Evolutionary conservation across 768 basidiomycete genomes (phyloP), one percentile per base, ranked within the genome.

Genomic region (Tulasnella sp.): DNA sequence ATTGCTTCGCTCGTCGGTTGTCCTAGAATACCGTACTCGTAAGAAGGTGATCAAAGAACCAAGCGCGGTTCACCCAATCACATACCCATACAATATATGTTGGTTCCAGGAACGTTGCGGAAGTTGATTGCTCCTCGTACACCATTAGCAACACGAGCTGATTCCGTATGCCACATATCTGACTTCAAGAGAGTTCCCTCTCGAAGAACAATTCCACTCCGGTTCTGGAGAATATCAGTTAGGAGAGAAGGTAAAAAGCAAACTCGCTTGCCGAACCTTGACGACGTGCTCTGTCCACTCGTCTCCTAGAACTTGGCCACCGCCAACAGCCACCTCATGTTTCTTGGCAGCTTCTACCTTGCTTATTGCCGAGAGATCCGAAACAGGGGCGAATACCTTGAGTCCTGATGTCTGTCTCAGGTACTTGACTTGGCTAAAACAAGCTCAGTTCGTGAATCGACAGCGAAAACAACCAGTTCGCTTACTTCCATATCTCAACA

Each of bases 81-180:
- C 77, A 56, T 10, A 80, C 80, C 96, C 39, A 98, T 90, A 0
- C 96, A 96, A 81, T 95, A 99, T 42, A 98, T 92, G 71, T 92
- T 91, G 31, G 92, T 93, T 7, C 88, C 88, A 0, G 92, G 91
- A 52, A 98, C 90, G 78, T 92, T 92, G 76, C 98, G 90, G 88
- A 98, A 98, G 83, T 98, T 98, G 85, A 94, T 93, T 1, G 94
- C 96, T n/a, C 98, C 98, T 2, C 95, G 92, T 74, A 99, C 90
- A 52, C 89, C 91, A 79, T 82, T 82, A 81, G 75, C 79, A 58
- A 93, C 90, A 72, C 88, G 88, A 79, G 91, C 87, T 62, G 92
- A 93, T 84, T 94, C 91, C 34, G 89, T 89, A 16, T 92, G 85
- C 96, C 96, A 98, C 84, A 93, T 93, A 84, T 98, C 96, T 3